Conservation (phyloP, 1,139 yeast species). For the Hemisphaericaspora subhashii region DNA sequence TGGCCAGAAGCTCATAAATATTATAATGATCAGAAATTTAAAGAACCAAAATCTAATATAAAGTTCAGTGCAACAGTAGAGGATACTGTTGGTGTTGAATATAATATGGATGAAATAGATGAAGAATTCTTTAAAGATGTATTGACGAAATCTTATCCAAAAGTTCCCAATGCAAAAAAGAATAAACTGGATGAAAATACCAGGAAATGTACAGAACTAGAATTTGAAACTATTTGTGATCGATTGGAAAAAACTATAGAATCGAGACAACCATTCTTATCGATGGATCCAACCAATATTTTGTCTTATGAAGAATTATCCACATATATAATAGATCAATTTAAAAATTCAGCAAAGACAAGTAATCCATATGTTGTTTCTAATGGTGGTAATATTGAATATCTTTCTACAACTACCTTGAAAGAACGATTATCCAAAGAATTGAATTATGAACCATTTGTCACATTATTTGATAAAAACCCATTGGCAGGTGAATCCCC, state of each 20-base stretch:
- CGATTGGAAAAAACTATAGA: conserved; percentile 71
- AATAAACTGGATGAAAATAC: conserved; percentile 19
- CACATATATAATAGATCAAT: conserved; percentile 42
- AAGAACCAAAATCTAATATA: conserved; percentile 76
- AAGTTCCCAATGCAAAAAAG: conserved; percentile 17
- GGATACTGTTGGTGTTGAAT: conserved; percentile 83
- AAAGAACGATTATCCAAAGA: conserved; percentile 44
- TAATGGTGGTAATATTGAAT: conserved; percentile 30
- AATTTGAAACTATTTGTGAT: conserved; percentile 79
- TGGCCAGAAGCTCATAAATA: conserved; percentile 79
- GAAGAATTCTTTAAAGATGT: conserved; percentile 57
- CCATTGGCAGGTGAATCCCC: conserved; percentile 26
- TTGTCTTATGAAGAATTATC: conserved; percentile 69
- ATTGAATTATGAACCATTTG: conserved; percentile 38
- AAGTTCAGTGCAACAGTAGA: conserved; percentile 94
- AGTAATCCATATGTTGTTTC: conserved; percentile 31
- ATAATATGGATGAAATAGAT: conserved; percentile 90
- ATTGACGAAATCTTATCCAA: conserved; percentile 37
- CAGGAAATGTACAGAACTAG: conserved; percentile 63
- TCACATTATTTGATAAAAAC: conserved; percentile 53
- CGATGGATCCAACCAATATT: conserved; percentile 81
- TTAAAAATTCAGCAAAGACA: conserved; percentile 25
- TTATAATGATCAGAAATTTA: conserved; percentile 62
- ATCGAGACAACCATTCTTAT: conserved; percentile 83
- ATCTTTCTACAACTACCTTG: conserved; percentile 36